A percentile compares a stretch with the other conserved stretches of the same genome.
These are phyloP conservation scores for Phytophthora pisi DNA, from an alignment of 352 stramenopile genomes.

Conservation along the genomic window DNA sequence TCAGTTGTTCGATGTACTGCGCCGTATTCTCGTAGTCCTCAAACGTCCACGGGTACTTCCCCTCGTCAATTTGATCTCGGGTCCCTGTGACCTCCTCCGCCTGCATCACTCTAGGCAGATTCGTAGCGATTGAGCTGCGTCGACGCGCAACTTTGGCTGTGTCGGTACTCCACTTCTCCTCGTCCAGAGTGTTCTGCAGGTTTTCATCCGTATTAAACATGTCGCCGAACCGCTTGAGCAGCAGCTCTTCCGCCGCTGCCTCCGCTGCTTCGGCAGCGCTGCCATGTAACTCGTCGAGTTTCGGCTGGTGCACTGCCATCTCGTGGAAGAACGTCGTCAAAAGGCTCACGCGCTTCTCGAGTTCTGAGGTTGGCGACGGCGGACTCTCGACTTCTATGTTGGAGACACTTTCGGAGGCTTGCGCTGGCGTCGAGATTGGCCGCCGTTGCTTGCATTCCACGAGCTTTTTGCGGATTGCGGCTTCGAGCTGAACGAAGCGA, in stretches of 20 bases:
- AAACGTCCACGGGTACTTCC: conserved; percentile 26
- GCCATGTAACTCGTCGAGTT: conserved; percentile 26
- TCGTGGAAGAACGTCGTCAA: conserved; percentile 59
- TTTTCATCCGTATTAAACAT: conserved; percentile 48
- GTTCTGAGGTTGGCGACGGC: conserved; percentile 10
- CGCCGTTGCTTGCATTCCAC: neutral
- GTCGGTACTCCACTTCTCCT: conserved; percentile 53
- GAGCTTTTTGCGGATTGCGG: conserved; percentile 26
- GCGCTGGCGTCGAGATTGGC: neutral
- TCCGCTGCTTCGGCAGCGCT: conserved; percentile 15
- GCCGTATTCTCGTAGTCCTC: conserved; percentile 63
- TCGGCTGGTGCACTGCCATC: conserved; percentile 52
- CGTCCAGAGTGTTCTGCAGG: conserved; percentile 54
- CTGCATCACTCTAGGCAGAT: conserved; percentile 28
- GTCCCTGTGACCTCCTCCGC: neutral
- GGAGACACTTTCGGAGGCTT: neutral
- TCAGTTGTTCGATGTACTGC: conserved; percentile 53
- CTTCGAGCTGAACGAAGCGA: conserved; percentile 31
- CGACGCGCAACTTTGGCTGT: conserved; percentile 31
- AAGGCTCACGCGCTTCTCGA: conserved; percentile 29
- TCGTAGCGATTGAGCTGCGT: conserved; percentile 18
- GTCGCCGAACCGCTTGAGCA: conserved; percentile 48
- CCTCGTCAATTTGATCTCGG: conserved; percentile 6
- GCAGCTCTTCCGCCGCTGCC: conserved; percentile 30
- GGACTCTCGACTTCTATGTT: neutral